These are phyloP conservation scores for Chlorella sp. DNA, from an alignment of 139 green algal genomes.

Conservation along the genomic window DNA sequence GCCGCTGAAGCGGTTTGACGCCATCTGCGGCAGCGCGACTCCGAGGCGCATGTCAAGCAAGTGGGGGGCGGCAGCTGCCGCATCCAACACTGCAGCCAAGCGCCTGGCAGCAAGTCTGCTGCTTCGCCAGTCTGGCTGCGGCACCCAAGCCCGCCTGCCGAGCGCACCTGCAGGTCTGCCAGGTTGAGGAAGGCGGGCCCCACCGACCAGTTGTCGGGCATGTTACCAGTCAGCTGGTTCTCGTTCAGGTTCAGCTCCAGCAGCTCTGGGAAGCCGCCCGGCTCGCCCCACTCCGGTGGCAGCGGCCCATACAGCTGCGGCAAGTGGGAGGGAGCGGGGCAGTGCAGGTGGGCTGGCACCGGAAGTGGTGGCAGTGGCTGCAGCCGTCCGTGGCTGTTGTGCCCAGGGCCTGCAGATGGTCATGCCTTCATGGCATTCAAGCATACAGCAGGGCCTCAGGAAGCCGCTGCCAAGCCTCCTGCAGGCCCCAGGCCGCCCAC, in stretches of 20 bases:
- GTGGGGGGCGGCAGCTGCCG: not conserved
- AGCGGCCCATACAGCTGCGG: not conserved
- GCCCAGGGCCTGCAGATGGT: too few species aligned
- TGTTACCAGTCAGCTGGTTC: slow-evolving; percentile 31
- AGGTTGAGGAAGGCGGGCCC: slow-evolving; percentile 13
- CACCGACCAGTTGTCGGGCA: slow-evolving; percentile 20
- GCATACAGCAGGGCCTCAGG: not conserved
- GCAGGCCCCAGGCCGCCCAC: too few species aligned
- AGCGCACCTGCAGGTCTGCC: slow-evolving; percentile 16
- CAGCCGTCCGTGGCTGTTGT: too few species aligned
- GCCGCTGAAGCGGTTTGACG: slow-evolving; percentile 5
- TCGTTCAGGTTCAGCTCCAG: slow-evolving; percentile 36
- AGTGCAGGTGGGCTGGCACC: not conserved
- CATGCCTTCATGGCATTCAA: too few species aligned
- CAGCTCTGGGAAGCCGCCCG: slow-evolving; percentile 9
- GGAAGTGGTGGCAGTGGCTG: not conserved
- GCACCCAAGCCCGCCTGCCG: too few species aligned
- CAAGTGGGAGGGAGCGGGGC: not conserved
- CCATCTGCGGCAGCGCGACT: slow-evolving; percentile 20
- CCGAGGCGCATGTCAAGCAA: not conserved
- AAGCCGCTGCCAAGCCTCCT: not conserved
- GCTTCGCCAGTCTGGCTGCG: too few species aligned
- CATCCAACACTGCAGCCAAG: too few species aligned
- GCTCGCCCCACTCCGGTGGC: slow-evolving; percentile 16
- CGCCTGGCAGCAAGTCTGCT: too few species aligned